Evolutionary conservation across 176 grass and related monocot genomes (phyloP), one percentile per base, ranked within the genome.

Genomic region (Zoysia japonica): DNA sequence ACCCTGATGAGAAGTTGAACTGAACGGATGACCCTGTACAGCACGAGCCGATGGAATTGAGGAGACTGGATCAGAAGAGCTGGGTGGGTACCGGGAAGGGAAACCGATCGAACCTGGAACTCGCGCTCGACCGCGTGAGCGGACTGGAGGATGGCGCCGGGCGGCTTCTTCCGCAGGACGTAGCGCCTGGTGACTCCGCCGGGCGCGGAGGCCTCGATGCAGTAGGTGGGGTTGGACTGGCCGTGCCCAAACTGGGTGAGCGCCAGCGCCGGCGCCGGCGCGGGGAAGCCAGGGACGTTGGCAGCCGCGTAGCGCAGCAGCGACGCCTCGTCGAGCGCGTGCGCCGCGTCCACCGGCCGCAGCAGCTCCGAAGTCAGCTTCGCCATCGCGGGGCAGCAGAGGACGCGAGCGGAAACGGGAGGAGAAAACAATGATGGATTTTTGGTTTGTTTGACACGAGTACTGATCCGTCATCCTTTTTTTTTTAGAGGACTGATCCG

Each of bases 201-300:
- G 19, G 77, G 53, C 2, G 87, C 42, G 75, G 73, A 80, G 63
- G 71, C 86, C 62, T 89, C 51, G 77, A 98, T n/a, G 64, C 84
- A 95, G 82, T 89, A 95, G 70, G 96, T 98, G 56, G 92, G 92
- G 70, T 98, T 98, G 49, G 96, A 98, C 84, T 95, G 92, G 81
- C 90, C 92, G 53, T 98, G 90, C 48, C 96, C 92, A 56, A 98
- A 94, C 89, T 88, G 90, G 70, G 81, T 78, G 50, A 98, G 67
- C 35, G 48, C 3, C 15, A 98, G 84, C 28, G 75, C 47, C 7
- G 61, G 65, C 19, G 79, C 17, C 4, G 83, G 65, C 11, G 65
- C 47, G 9, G 96, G 96, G 71, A 98, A 98, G 0, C 92, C 92
- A 44, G 43, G 71, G 68, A 98, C 84, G 86, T 98, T 74, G 17